Evolutionary conservation across 2,329 filamentous ascomycete genomes (phyloP), one percentile per base, ranked within the genome.

Genomic region (Colletotrichum acutatum): DNA sequence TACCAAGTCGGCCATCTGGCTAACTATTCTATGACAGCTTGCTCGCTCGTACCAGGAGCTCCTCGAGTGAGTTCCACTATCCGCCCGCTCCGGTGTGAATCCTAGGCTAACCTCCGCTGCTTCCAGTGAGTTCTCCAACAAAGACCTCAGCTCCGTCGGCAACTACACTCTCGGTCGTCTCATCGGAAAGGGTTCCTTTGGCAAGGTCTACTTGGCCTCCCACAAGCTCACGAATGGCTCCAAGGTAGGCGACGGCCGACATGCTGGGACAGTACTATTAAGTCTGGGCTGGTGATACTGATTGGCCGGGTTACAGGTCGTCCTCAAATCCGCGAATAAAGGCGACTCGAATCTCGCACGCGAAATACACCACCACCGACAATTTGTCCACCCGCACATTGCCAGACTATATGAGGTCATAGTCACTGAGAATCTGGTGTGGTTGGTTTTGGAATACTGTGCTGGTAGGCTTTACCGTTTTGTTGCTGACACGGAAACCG

Each of bases 151-250:
- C 79, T 94, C 92, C 67, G 97, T 99, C 74, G 97, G 97, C 77
- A 98, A 98, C 85, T 99, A 99, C 83, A 92, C 92, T 46, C 89
- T 99, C 70, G 97, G 97, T 58, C 92, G 92, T 72, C 87, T 99
- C 71, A 98, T 99, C 81, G 97, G 97, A 77, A 99, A 98, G 82
- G 97, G 97, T 71, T 98, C 95, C 75, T 99, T 99, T 84, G 97
- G 97, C 79, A 98, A 98, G 85, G 97, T 99, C 79, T 99, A 99
- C 83, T 89, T 99, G 72, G 97, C 96, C 71, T 91, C 92, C 58
- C 97, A 99, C 84, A 98, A 98, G 83, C 94, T 99, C 83, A 98
- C 95, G 79, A 98, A 98, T 91, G 96, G 95, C 79, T 98, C 95
- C 81, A 98, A 98, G 91, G 95, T 96, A 80, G 74, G 86, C 16